Evolutionary conservation across 2,329 filamentous ascomycete species (phyloP).

Genomic region (Microsporum canis): DNA sequence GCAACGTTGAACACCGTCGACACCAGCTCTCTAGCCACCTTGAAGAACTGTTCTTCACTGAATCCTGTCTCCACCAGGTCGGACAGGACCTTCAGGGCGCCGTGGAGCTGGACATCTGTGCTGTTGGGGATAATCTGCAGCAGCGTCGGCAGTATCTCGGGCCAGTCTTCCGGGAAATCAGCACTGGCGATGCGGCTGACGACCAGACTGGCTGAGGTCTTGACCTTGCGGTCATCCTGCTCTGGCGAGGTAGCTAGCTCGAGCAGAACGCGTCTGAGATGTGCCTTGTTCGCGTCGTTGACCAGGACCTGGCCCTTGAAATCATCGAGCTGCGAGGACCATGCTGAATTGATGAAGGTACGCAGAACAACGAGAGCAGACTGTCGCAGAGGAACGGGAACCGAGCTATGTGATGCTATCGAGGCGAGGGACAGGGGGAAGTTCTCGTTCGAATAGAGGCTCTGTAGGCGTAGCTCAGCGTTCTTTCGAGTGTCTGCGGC

Average conservation of each 20-base stretch:
- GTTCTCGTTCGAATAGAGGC: slow-evolving; percentile 54
- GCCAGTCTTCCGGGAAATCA: slow-evolving; percentile 94
- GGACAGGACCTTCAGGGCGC: slow-evolving; percentile 72
- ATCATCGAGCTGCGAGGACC: slow-evolving; percentile 66
- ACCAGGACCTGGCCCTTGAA: slow-evolving; percentile 58
- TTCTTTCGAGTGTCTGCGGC: slow-evolving; percentile 67
- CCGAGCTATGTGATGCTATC: slow-evolving; percentile 64
- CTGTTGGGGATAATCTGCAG: slow-evolving; percentile 66
- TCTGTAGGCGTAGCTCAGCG: slow-evolving; percentile 72
- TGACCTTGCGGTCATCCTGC: slow-evolving; percentile 69
- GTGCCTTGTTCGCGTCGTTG: slow-evolving; percentile 58
- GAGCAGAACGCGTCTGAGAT: slow-evolving; percentile 62
- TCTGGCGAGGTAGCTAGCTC: slow-evolving; percentile 63
- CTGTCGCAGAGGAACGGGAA: slow-evolving; percentile 68
- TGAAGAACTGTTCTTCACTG: slow-evolving; percentile 90
- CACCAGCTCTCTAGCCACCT: slow-evolving; percentile 74
- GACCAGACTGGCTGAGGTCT: slow-evolving; percentile 73
- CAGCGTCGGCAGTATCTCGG: slow-evolving; percentile 69
- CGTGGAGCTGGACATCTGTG: slow-evolving; percentile 70
- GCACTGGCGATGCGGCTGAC: slow-evolving; percentile 89
- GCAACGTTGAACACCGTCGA: slow-evolving; percentile 74
- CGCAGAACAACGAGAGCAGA: slow-evolving; percentile 69
- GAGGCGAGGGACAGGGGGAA: slow-evolving; percentile 72
- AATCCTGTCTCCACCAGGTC: slow-evolving; percentile 90
- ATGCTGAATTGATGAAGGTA: slow-evolving; percentile 71